Evolutionary conservation across 75 land plant species (phyloP), one percentile per base, ranked within the genome.

Genomic region (Sequoiadendron giganteum): DNA sequence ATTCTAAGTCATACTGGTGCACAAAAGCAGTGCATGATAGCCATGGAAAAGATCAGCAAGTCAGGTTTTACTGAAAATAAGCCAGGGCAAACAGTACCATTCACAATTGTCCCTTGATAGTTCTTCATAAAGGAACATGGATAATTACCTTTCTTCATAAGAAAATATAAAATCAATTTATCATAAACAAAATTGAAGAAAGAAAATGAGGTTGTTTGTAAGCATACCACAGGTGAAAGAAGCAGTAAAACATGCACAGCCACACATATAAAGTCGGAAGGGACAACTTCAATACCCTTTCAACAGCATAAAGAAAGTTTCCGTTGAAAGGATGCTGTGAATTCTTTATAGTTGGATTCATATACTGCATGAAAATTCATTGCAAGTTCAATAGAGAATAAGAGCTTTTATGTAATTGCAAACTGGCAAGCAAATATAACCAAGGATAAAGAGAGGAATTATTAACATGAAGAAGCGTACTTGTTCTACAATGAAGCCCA

Each of bases 181-280:
- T 10, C 18, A 85, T 52, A 21, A 56, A 56, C 13, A 36, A 87
- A 83, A 28, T 16, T 16, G 32, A 83, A 87, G 30, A 21, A 76
- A 76, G 21, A 47, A 87, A 32, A 21, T 11, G 15, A 2, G 49
- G 38, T 75, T 34, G 48, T 54, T 79, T 42, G 54, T 36, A 30
- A 15, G 90, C 97, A 52, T 92, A 97, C 99, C 99, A 98, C 36
- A 98, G 93, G 89, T 98, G 99, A 87, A 98, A 98, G 84, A 95
- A 91, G 88, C 96, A 94, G 89, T 97, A 98, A 90, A 98, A 98
- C 94, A 98, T 92, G 97, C 99, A 96, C 86, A 98, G 95, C 99
- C 99, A 98, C 52, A 97, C 96, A 88, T 98, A 98, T 47, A 98
- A 90, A 76, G 92, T 93, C 84, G 99, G 99, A 85, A 98, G 93